Base-by-base conservation (phyloP, 257 asterid genomes). In the Lithospermum erythrorhizon region DNA sequence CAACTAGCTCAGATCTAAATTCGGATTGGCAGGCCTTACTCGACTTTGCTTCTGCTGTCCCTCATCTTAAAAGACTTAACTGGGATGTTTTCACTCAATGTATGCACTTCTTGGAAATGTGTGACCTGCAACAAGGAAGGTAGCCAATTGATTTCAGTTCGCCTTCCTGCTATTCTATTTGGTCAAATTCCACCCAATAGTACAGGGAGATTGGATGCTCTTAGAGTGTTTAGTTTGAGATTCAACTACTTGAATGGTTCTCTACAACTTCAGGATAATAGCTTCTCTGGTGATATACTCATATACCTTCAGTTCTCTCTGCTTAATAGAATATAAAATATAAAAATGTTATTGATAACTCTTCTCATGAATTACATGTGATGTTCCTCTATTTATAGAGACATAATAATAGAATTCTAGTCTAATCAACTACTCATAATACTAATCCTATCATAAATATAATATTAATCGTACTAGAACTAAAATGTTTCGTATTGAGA, bases 21-120 rank as follows among this genome's bases (percentile, higher is more conserved):
- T 81, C 96, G 4, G 96, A 91, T 72, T 64, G 69, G 57, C 70
- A 57, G 25, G 94, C 94, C 19, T 76, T 91, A 3, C 89, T 91
- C 25, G 77, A 78, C 16, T 91, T 91, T 51, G 83, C 81, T 15
- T 58, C 68, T 15, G 58, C 80, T 8, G 93, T 86, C 3, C 95
- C 90, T 13, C 95, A 88, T 64, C 65, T 61, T 27, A 79, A 93
- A 17, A 71, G 61, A 30, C 87, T 88, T 57, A 81, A 82, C 83
- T 91, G 98, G 98, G 62, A 76, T 55, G n/a, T 23, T 71, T 0
- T 0, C 78, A 1, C 24, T 21, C 53, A 76, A 78, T 1, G 35
- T 86, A 41, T 91, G 98, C 86, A 53, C 57, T 4, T 77, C 94
- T 30, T 91, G 98, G 98, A 69, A 63, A 1, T 96, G 98, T 53